Evolutionary conservation across 1,284 basidiomycete species (phyloP).

Genomic region (Serendipita sp.): DNA sequence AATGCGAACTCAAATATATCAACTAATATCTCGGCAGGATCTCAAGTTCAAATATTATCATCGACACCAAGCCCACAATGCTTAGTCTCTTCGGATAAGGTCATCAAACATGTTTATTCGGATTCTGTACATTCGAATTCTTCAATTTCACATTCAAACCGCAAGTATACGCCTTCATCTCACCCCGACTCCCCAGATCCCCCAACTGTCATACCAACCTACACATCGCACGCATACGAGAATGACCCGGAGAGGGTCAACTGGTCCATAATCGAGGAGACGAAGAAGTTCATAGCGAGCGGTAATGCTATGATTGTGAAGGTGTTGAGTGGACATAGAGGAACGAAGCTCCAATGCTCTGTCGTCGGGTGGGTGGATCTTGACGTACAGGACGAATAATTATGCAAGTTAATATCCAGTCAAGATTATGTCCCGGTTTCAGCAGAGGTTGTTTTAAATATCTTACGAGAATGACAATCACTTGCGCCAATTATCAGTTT

Average conservation of each 20-base stretch:
- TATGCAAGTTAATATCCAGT: not conserved
- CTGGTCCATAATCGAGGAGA: not conserved
- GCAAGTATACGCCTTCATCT: not conserved
- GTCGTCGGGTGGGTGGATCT: not conserved
- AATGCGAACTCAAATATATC: no score
- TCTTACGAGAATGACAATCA: not conserved
- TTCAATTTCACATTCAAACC: no score
- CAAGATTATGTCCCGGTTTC: not conserved
- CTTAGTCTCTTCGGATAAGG: no score
- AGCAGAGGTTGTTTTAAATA: not conserved
- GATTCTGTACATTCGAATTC: no score
- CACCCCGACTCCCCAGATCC: not conserved
- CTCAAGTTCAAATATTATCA: no score
- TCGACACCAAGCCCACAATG: no score
- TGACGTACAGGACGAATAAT: no score
- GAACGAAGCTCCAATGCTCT: not conserved
- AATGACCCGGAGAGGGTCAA: not conserved
- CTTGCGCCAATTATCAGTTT: no score
- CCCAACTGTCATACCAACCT: not conserved
- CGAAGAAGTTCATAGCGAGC: not conserved
- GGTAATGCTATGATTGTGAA: not conserved
- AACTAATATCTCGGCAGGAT: no score
- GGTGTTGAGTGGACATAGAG: not conserved
- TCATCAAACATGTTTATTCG: no score
- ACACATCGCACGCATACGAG: not conserved